Evolutionary conservation across 495 filamentous ascomycete genomes (phyloP), one percentile per base, ranked within the genome.

Genomic region (Durotheca rogersii): DNA sequence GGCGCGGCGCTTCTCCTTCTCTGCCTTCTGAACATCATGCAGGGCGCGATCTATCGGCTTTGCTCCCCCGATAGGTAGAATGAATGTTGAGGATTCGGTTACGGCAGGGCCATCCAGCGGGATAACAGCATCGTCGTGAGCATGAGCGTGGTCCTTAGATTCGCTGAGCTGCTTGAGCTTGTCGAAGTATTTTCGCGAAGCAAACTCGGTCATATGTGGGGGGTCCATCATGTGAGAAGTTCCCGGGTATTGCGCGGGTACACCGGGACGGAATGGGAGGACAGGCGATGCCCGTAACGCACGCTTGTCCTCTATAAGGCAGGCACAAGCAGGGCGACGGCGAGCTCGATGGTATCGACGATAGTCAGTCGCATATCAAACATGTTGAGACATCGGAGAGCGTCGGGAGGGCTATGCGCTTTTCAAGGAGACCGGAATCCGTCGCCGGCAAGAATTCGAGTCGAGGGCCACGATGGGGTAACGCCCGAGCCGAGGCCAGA

Each of bases 181-280:
- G 12, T 72, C 67, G 41, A 78, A 70, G 49, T 75, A 81, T 53
- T 74, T 75, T 60, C 72, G 68, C 36, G 78, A 81, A 40, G 76
- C 78, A 69, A 81, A 81, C 52, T 81, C 78, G 35, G 76, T 78
- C 33, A 77, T 66, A 42, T 81, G 78, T 45, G 72, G 62, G 58
- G 70, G 76, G 47, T 81, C 78, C 77, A 80, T 77, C 34, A 34
- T 62, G 58, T n/a, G 31, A 64, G 41, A 42, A 34, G 44, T 42
- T 42, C 47, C 47, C 51, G 47, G 35, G 33, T 42, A 29, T 45
- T 37, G 41, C 32, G 42, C 36, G 27, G 48, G 39, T 45, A 55
- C 61, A 58, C 55, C 62, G 51, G 39, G 18, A 36, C 35, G 42
- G 19, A 55, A 61, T 38, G 18, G 56, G 58, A 53, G 49, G 51